Conservation (phyloP, 2,329 filamentous ascomycete species). For the Mycosphaerella arachidis region DNA sequence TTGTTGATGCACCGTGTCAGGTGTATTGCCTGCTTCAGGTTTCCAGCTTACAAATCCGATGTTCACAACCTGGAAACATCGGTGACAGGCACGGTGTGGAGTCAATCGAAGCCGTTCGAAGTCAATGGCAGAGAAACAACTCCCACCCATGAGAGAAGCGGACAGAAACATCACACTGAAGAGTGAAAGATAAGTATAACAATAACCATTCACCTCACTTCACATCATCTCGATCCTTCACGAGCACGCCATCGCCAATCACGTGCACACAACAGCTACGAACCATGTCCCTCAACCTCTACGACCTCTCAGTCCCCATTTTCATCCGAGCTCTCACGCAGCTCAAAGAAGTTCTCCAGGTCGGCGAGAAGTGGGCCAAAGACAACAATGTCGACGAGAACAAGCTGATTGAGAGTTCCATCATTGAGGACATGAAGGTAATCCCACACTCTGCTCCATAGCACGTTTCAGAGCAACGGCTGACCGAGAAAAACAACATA, state of each 20-base stretch:
- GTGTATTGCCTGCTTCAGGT: not conserved
- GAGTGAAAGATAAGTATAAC: not conserved
- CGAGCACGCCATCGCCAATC: not conserved
- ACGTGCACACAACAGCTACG: not conserved
- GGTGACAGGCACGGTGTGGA: not conserved
- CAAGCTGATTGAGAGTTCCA: conserved; percentile 38
- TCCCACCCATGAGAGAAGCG: not conserved
- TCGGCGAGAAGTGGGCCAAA: conserved; percentile 40
- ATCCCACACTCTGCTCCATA: not conserved
- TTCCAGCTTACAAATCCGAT: not conserved
- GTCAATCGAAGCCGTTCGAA: not conserved
- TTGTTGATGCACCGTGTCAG: not conserved
- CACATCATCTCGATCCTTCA: not conserved
- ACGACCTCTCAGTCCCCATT: conserved; percentile 34
- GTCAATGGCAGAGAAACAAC: not conserved
- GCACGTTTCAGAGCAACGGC: too few species aligned
- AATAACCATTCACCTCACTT: not conserved
- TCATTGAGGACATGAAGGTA: conserved; percentile 48
- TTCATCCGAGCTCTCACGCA: conserved; percentile 43
- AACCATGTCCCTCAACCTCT: conserved; percentile 10
- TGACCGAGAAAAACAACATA: not conserved
- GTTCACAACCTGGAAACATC: not conserved
- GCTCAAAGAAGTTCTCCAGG: conserved; percentile 41
- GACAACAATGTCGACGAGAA: conserved; percentile 35
- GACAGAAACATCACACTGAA: not conserved